Base-by-base conservation (phyloP, 1,284 basidiomycete genomes). In the Cryptococcus sp. region DNA sequence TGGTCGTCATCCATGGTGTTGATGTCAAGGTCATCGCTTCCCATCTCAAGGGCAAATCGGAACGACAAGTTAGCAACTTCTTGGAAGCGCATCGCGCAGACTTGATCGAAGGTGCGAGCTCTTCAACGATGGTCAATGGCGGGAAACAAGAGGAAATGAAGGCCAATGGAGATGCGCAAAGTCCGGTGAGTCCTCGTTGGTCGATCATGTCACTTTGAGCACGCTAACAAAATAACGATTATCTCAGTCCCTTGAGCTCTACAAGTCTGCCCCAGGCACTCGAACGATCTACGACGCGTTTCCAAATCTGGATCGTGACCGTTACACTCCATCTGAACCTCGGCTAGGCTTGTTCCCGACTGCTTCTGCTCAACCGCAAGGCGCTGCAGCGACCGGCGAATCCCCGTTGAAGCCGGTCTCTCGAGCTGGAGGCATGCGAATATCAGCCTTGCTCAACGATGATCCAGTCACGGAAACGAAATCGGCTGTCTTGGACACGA, bases 31-130 rank as follows among this genome's bases (percentile, higher is more conserved):
- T 84, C 17, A 88, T 93, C 48, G 85, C 90, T 1, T 82, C 86
- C 4, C 83, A 83, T 7, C 83, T 93, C 79, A 85, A 85, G 8
- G 86, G 85, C 70, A 93, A 93, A 85, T 90, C 88, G 10, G 84
- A 85, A 3, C 81, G 86, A 8, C 90, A 93, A 81, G 88, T 89
- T 49, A 82, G 81, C 59, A 86, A 87, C 69, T 91, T 83, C 73
- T 87, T 86, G 67, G 82, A 81, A 59, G 75, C 76, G 50, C 82
- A 86, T 62, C 63, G 73, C 26, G 78, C 74, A 43, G 81, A 81
- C 52, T 74, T 85, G 54, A 47, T 58, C n/a, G 60, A 56, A 41
- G 47, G 50, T n/a, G 43, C 40, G 40, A 49, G 39, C 17, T 19
- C 26, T 25, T 45, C 22, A 34, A n/a, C 41, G 25, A 20, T 46